phyloP scores from a whole-genome alignment of 805 yeast genomes.

The Osmozyma mogii region DNA sequence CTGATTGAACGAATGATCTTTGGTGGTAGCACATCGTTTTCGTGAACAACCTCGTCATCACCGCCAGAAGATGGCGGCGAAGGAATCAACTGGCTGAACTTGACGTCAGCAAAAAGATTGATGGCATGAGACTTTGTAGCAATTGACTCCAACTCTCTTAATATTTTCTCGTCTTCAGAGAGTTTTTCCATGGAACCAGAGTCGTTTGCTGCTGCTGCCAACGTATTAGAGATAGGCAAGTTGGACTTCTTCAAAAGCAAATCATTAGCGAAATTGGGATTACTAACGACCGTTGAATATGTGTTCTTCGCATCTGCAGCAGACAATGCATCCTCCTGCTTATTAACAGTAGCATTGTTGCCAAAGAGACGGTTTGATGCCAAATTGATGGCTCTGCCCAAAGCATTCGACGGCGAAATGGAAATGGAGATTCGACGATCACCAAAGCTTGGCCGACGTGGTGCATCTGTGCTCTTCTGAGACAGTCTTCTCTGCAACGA shows the following conservation, averaged over 20 bases:
- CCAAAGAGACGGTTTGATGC: constrained; percentile 89
- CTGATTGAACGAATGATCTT: constrained; percentile 51
- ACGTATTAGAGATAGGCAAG: constrained; percentile 21
- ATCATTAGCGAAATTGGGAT: constrained; percentile 29
- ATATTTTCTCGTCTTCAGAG: constrained; percentile 30
- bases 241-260: constrained; percentile 26
- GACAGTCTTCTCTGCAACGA: constrained; percentile 24
- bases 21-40: constrained; percentile 45
- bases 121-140: constrained; percentile 91
- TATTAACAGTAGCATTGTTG: constrained; percentile 3
- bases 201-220: constrained; percentile 15
- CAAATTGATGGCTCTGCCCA: constrained; percentile 77
- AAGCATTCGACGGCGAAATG: constrained; percentile 77
- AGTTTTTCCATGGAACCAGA: constrained; percentile 3
- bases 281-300: constrained; percentile 9
- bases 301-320: constrained; percentile 3
- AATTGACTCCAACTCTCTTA: constrained; percentile 52
- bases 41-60: constrained; percentile 29
- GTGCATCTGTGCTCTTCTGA: constrained; percentile 41
- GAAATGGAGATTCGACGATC: constrained; percentile 63
- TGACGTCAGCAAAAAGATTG: constrained; percentile 82
- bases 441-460: constrained; percentile 51
- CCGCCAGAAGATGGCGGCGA: constrained; percentile 46
- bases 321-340: constrained; percentile 1
- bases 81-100: constrained; percentile 78